These are phyloP conservation scores for Rhizopogon sp. DNA, from an alignment of 768 basidiomycete species.

Conservation along the genomic window DNA sequence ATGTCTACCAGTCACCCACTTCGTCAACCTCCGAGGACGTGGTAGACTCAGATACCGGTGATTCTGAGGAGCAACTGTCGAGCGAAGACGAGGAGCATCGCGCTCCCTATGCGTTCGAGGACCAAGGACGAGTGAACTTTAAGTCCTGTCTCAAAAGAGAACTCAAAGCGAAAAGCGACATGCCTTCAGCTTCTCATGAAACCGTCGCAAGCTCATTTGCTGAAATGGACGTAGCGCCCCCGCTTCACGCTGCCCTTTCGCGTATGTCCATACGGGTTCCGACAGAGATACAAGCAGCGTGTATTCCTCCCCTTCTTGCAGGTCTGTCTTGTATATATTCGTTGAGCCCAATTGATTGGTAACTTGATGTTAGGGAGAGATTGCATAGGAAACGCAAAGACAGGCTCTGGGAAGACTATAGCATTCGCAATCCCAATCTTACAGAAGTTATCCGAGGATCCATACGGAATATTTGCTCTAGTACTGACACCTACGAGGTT, in stretches of 20 bases:
- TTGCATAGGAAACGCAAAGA: conserved; percentile 97
- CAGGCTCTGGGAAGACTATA: conserved; percentile 96
- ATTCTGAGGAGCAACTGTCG: background rate
- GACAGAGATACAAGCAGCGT: conserved; percentile 85
- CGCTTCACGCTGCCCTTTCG: conserved; percentile 59
- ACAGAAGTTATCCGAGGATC: conserved; percentile 81
- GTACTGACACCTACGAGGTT: conserved; percentile 94
- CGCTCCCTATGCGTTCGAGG: background rate
- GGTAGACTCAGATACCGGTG: conserved; percentile 15
- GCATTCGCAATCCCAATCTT: conserved; percentile 96
- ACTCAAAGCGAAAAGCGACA: conserved; percentile 7
- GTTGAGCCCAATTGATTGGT: background rate
- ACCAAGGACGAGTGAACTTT: background rate
- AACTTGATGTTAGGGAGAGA: conserved; percentile 64
- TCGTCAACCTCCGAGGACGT: conserved; percentile 4
- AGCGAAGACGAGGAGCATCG: background rate
- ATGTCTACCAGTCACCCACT: conserved; percentile 1
- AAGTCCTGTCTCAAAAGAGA: background rate
- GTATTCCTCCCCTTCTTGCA: conserved; percentile 81
- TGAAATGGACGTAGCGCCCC: conserved; percentile 53
- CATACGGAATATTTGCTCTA: conserved; percentile 91
- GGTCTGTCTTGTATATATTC: conserved; percentile 35
- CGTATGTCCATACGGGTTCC: conserved; percentile 84
- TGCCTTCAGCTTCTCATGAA: conserved; percentile 18
- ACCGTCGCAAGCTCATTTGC: conserved; percentile 36